These are phyloP conservation scores for Parasitella parasitica DNA, from an alignment of 371 early-diverging fungal genomes.

Conservation along the genomic window DNA sequence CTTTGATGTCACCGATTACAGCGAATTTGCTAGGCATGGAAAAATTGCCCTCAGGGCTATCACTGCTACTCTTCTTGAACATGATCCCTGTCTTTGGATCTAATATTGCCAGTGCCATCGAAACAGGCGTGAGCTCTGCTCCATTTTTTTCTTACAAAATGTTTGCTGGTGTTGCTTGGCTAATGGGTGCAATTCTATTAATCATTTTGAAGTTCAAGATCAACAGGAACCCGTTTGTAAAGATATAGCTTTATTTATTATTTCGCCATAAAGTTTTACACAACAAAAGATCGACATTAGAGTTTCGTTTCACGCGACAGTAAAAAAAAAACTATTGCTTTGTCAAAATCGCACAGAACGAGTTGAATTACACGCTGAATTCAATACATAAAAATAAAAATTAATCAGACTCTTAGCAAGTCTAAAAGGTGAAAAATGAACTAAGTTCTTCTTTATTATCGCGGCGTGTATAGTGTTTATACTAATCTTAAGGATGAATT, in stretches of 20 bases:
- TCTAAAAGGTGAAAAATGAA: no score
- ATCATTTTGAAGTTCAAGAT: conserved; percentile 27
- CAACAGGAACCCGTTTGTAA: conserved; percentile 20
- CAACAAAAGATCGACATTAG: not conserved
- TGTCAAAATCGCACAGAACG: no score
- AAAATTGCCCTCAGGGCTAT: conserved; percentile 41
- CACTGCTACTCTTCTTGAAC: conserved; percentile 34
- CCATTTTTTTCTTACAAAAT: conserved; percentile 38
- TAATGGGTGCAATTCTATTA: conserved; percentile 23
- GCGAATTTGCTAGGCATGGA: conserved; percentile 34
- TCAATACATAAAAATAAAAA: no score
- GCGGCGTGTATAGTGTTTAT: no score
- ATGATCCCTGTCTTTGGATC: conserved; percentile 31
- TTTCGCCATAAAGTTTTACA: no score
- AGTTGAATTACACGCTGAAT: no score
- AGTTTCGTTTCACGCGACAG: not conserved
- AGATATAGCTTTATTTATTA: no score
- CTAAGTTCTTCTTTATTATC: no score
- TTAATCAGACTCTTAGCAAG: no score
- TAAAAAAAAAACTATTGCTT: no score
- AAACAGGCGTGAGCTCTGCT: conserved; percentile 13
- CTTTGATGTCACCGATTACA: conserved; percentile 39
- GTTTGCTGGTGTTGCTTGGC: conserved; percentile 35
- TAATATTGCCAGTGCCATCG: conserved; percentile 42
- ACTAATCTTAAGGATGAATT: no score